Evolutionary conservation across 108 stramenopile genomes (phyloP).

Genomic region (Aurantiochytrium sp.): DNA sequence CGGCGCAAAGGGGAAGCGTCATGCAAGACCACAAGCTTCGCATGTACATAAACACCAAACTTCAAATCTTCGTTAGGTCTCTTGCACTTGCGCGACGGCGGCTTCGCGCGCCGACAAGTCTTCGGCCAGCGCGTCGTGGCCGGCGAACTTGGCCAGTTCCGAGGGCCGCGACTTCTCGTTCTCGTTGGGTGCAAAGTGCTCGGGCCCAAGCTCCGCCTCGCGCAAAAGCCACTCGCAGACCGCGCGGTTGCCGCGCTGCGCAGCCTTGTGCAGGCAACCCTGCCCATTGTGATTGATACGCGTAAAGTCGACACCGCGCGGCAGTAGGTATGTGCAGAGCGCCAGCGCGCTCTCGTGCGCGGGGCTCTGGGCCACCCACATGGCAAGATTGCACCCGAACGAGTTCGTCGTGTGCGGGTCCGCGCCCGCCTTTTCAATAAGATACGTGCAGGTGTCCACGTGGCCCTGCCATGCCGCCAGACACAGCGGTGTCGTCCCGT

Average conservation of each 20-base stretch:
- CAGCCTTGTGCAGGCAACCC: slow-evolving; percentile 6
- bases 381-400: slow-evolving; percentile 12
- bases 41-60: too few relatives aligned
- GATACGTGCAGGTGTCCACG: not conserved
- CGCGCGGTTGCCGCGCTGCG: not conserved
- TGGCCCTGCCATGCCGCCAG: slow-evolving; percentile 22
- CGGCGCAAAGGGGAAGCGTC: too few relatives aligned
- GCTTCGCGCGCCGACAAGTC: not conserved
- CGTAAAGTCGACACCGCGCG: not conserved
- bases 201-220: not conserved
- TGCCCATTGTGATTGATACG: slow-evolving; percentile 10
- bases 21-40: too few relatives aligned
- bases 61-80: too few relatives aligned
- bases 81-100: too few relatives aligned
- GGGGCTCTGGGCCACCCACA: not conserved
- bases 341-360: not conserved
- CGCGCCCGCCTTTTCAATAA: not conserved
- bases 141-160: not conserved
- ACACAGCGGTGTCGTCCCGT: slow-evolving; percentile 18
- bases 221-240: slow-evolving; percentile 23
- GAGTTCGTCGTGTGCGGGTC: not conserved
- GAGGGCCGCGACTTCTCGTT: slow-evolving; percentile 10
- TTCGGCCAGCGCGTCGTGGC: not conserved
- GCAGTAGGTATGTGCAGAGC: not conserved
- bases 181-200: slow-evolving; percentile 11